Conservation (phyloP, 495 filamentous ascomycete genomes). For the Penicillium waksmanii region DNA sequence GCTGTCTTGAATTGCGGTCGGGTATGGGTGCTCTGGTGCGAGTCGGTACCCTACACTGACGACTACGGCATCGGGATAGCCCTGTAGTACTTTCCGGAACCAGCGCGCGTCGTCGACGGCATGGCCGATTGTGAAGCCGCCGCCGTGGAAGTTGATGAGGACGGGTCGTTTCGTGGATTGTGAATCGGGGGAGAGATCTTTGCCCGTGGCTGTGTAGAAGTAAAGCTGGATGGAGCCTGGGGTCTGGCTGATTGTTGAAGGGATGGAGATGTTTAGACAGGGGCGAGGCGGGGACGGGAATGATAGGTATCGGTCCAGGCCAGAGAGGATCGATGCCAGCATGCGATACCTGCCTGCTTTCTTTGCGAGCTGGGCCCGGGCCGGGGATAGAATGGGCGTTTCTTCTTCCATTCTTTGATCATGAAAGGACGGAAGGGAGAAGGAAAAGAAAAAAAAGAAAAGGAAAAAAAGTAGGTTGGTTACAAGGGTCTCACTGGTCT, state of each 20-base stretch:
- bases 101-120: constrained; percentile 30
- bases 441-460: background rate
- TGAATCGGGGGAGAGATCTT: background rate
- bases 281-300: constrained; percentile 19
- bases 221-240: constrained; percentile 24
- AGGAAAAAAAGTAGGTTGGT: background rate
- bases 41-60: constrained; percentile 40
- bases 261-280: constrained; percentile 20
- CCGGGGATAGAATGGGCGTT: background rate
- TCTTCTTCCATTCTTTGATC: background rate
- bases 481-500: background rate
- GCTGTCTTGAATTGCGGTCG: constrained; percentile 64
- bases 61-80: constrained; percentile 17
- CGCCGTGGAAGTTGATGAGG: constrained; percentile 36
- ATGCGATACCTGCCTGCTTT: constrained; percentile 22
- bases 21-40: constrained; percentile 43
- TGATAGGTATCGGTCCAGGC: constrained; percentile 26
- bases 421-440: background rate
- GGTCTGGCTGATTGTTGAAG: constrained; percentile 20
- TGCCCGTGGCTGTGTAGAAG: constrained; percentile 22
- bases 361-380: constrained; percentile 13
- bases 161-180: constrained; percentile 11
- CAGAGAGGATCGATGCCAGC: constrained; percentile 18
- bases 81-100: constrained; percentile 14
- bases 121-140: constrained; percentile 44